A percentile compares a stretch with the other conserved stretches of the same genome.
Conservation (phyloP, 805 yeast genomes). For the Millerozyma acaciae region DNA sequence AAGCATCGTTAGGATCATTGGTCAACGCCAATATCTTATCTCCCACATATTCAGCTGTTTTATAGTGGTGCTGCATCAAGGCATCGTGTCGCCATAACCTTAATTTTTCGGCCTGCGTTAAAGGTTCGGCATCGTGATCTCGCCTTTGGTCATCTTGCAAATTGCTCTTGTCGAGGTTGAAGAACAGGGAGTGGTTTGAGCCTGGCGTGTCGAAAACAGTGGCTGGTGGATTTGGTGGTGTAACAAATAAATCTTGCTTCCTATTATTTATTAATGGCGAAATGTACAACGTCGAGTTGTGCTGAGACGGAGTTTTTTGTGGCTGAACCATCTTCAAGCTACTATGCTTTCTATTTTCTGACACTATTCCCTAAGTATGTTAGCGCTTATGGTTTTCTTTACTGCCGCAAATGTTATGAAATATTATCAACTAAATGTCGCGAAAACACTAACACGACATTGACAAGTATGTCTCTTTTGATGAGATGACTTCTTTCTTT, state of each 20-base stretch:
- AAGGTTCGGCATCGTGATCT: conserved; percentile 30
- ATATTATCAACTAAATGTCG: conserved; percentile 2
- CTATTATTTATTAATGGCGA: conserved; percentile 57
- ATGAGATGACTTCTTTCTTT: background rate
- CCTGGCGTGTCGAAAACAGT: conserved; percentile 42
- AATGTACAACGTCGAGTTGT: conserved; percentile 68
- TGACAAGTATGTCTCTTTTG: background rate
- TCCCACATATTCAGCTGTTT: conserved; percentile 86
- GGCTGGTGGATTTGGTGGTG: conserved; percentile 48
- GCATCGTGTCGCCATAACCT: conserved; percentile 95
- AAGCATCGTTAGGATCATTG: conserved; percentile 87
- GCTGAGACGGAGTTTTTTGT: conserved; percentile 47
- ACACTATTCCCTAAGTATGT: background rate
- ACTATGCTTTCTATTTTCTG: background rate
- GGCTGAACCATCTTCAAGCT: conserved; percentile 16
- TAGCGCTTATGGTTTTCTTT: background rate
- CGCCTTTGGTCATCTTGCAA: conserved; percentile 8
- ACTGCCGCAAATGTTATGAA: conserved; percentile 5
- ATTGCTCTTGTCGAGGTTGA: conserved; percentile 22
- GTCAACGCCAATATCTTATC: conserved; percentile 85
- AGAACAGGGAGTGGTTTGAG: conserved; percentile 36
- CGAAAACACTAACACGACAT: conserved; percentile 2
- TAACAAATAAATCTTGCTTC: conserved; percentile 38
- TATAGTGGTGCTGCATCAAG: conserved; percentile 82
- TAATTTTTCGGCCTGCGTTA: conserved; percentile 79